Conservation (phyloP, 352 stramenopile genomes). For the Pythium monospermum region DNA sequence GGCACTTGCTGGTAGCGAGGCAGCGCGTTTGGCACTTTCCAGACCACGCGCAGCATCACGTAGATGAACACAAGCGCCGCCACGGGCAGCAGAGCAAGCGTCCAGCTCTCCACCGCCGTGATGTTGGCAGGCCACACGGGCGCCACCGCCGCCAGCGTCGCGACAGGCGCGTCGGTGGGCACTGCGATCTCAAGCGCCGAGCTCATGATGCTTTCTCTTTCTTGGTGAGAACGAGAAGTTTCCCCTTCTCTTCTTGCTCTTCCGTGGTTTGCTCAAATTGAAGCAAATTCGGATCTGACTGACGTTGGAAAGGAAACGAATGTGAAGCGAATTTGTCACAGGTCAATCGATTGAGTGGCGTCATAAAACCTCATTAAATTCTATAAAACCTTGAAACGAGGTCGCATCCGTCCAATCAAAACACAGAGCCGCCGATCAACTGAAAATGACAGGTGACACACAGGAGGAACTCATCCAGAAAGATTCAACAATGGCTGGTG, state of each 20-base stretch:
- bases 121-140: conserved; percentile 42
- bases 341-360: too few relatives aligned
- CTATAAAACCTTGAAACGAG: too few relatives aligned
- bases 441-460: too few relatives aligned
- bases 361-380: background rate
- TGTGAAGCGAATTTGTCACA: background rate
- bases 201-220: too few relatives aligned
- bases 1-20: conserved; percentile 31
- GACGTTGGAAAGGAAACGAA: too few relatives aligned
- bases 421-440: too few relatives aligned
- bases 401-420: too few relatives aligned
- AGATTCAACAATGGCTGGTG: too few relatives aligned
- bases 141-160: background rate
- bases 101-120: conserved; percentile 28
- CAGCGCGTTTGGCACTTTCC: conserved; percentile 41
- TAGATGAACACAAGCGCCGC: conserved; percentile 49
- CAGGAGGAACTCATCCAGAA: too few relatives aligned
- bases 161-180: conserved; percentile 2
- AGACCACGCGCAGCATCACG: conserved; percentile 60
- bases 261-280: background rate
- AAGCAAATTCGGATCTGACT: conserved; percentile 10
- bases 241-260: conserved; percentile 1
- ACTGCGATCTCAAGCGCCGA: too few relatives aligned
- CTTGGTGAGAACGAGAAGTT: too few relatives aligned
- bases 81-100: conserved; percentile 39